These are phyloP conservation scores for Ogataea pini DNA, from an alignment of 805 yeast species.

Conservation along the genomic window DNA sequence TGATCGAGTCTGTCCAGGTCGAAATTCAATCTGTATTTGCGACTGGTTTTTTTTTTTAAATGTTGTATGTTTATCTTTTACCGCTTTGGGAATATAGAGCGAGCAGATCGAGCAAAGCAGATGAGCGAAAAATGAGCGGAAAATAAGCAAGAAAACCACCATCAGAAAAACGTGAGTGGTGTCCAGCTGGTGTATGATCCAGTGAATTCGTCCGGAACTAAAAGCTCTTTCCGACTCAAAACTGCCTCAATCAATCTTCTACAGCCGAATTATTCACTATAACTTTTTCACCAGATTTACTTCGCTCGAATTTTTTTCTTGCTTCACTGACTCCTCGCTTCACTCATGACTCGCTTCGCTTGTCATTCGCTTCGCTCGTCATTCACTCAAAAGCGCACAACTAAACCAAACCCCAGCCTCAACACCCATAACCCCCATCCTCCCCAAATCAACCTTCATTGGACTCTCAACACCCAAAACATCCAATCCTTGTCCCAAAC, in stretches of 20 bases:
- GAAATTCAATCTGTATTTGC: slow-evolving; percentile 4
- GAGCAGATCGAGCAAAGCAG: background rate
- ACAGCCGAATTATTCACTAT: too few relatives aligned
- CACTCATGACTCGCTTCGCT: background rate
- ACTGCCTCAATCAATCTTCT: background rate
- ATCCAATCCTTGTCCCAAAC: slow-evolving; percentile 14
- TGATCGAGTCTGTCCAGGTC: background rate
- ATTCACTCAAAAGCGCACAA: slow-evolving; percentile 13
- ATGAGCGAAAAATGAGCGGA: too few relatives aligned
- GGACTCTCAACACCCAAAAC: slow-evolving; percentile 8
- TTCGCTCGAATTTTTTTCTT: too few relatives aligned
- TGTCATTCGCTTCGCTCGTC: background rate
- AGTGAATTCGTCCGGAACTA: too few relatives aligned
- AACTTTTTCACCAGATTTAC: too few relatives aligned
- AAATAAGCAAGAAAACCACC: too few relatives aligned
- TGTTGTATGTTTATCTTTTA: slow-evolving; percentile 9
- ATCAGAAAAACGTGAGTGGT: too few relatives aligned
- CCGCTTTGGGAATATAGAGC: slow-evolving; percentile 5
- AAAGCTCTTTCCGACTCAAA: too few relatives aligned
- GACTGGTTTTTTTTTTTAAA: background rate
- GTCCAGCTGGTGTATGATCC: too few relatives aligned
- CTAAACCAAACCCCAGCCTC: slow-evolving; percentile 19
- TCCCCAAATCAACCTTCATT: background rate
- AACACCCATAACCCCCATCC: slow-evolving; percentile 7
- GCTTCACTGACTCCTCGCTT: too few relatives aligned